These are phyloP conservation scores for Cercospora zeina DNA, from an alignment of 2,329 filamentous ascomycete species.

Conservation along the genomic window DNA sequence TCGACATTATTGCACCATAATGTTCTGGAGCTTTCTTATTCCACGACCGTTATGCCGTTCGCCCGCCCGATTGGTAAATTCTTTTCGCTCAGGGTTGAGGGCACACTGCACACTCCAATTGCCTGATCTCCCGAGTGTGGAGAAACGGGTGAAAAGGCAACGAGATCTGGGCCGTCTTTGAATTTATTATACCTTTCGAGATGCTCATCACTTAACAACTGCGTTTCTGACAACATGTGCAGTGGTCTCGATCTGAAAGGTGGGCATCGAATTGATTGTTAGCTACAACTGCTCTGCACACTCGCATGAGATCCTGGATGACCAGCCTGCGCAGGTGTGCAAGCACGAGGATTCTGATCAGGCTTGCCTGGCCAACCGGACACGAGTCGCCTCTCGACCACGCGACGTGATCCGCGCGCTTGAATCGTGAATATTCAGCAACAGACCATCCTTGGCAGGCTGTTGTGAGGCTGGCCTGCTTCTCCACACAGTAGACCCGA, in stretches of 20 bases:
- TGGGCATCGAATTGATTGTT: too few relatives aligned
- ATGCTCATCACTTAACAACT: background rate
- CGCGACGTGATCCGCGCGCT: background rate
- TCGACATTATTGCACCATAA: background rate
- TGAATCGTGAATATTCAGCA: background rate
- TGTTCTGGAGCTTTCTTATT: background rate
- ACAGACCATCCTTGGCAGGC: background rate
- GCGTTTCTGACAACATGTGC: too few relatives aligned
- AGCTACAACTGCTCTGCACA: background rate
- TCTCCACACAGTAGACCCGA: background rate
- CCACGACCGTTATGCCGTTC: background rate
- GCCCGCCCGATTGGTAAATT: background rate
- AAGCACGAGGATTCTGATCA: background rate
- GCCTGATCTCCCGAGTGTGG: background rate
- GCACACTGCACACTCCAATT: background rate
- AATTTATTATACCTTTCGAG: background rate
- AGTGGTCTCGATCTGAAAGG: too few relatives aligned
- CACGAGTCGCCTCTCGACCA: background rate
- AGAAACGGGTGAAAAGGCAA: background rate
- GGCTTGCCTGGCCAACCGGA: background rate
- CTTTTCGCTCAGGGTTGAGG: background rate
- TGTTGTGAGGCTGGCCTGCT: too few relatives aligned
- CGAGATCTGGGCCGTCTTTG: background rate
- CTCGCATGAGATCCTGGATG: background rate
- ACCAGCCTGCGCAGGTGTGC: background rate